Evolutionary conservation across 176 grass and related monocot genomes (phyloP).

Genomic region (Pontederia paniculata): DNA sequence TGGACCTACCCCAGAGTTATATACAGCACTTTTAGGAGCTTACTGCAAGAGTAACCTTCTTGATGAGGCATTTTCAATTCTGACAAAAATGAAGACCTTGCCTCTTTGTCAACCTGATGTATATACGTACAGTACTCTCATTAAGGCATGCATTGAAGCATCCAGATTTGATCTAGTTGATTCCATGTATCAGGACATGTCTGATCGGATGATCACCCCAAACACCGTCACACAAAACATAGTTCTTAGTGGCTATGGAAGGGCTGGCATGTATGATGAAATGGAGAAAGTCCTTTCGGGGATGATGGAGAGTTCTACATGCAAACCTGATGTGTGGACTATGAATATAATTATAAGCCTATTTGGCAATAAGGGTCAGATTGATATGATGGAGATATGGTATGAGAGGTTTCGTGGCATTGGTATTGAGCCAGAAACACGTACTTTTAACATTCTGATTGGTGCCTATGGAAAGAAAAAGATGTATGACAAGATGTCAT

Average conservation of each 20-base stretch:
- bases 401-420: conserved; percentile 80
- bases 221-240: conserved; percentile 91
- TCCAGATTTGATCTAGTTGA: conserved; percentile 53
- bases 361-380: conserved; percentile 63
- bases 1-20: conserved; percentile 48
- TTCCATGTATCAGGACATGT: conserved; percentile 65
- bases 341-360: conserved; percentile 92
- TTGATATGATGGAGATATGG: conserved; percentile 82
- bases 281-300: conserved; percentile 64
- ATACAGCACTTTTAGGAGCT: conserved; percentile 59
- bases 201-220: conserved; percentile 36
- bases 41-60: conserved; percentile 50
- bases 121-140: conserved; percentile 78
- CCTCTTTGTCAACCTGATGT: conserved; percentile 80
- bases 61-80: conserved; percentile 53
- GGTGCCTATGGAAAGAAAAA: conserved; percentile 77
- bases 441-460: conserved; percentile 94
- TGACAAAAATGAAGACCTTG: conserved; percentile 46
- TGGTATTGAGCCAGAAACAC: conserved; percentile 74
- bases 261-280: conserved; percentile 56
- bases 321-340: conserved; percentile 91
- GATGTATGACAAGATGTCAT: conserved; percentile 85
- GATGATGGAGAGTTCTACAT: conserved; percentile 48
- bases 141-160: conserved; percentile 63
- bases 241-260: conserved; percentile 75